Conservation (phyloP, 2,329 filamentous ascomycete genomes). For the Phyllosticta citriasiana region DNA sequence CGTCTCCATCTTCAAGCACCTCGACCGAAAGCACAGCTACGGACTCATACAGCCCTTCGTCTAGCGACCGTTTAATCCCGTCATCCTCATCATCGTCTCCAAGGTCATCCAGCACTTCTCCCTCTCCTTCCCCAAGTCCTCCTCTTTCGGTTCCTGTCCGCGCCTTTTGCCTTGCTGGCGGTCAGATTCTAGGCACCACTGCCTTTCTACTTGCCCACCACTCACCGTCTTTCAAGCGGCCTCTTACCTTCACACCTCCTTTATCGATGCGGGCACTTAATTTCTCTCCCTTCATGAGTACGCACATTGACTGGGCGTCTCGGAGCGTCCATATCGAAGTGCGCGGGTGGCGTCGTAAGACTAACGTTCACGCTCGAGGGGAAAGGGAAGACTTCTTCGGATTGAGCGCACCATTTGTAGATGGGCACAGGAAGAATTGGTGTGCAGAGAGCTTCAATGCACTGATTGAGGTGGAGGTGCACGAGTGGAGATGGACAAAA, state of each 20-base stretch:
- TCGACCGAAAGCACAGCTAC: not conserved
- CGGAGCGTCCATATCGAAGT: conserved; percentile 30
- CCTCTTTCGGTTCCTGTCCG: not conserved
- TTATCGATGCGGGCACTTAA: conserved; percentile 30
- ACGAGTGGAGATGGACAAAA: not conserved
- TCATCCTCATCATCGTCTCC: not conserved
- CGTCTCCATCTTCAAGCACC: conserved; percentile 23
- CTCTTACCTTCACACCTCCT: conserved; percentile 17
- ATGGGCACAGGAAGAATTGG: conserved; percentile 36
- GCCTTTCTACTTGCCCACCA: not conserved
- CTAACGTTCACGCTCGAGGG: conserved; percentile 31
- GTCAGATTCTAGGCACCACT: not conserved
- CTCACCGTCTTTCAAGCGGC: not conserved
- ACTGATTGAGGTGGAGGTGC: conserved; percentile 31
- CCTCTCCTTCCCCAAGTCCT: not conserved
- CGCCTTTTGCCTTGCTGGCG: not conserved
- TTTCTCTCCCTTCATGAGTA: conserved; percentile 33
- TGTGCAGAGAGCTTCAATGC: conserved; percentile 40
- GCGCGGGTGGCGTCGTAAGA: conserved; percentile 30
- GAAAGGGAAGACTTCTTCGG: conserved; percentile 36
- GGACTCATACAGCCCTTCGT: not conserved
- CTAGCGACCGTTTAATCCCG: not conserved
- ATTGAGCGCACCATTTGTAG: conserved; percentile 35
- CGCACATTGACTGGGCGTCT: conserved; percentile 30
- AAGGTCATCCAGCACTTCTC: not conserved